Base-by-base conservation (phyloP, 1,139 yeast genomes). In the Zygoascus meyerae region DNA sequence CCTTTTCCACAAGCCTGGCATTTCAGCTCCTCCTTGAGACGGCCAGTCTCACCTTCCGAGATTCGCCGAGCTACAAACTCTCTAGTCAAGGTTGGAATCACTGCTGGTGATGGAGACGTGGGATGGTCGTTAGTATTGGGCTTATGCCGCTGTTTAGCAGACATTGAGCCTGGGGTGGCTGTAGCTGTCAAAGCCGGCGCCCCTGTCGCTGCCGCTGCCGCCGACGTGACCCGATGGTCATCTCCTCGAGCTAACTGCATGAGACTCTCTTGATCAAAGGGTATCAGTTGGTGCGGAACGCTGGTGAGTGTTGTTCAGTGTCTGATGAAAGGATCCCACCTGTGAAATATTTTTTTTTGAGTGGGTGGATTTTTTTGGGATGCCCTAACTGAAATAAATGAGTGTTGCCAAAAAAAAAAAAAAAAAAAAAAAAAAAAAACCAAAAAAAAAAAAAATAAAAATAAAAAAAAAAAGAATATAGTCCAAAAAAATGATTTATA, bases 1-100 rank as follows among this genome's bases (percentile, higher is more conserved):
- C 94, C 94, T 63, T 86, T 86, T 9, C 95, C 95, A 60, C 95
- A 86, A 2, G 94, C 87, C 64, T 86, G 94, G 68, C 95, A 86
- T 58, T 83, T 82, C 53, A 86, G 74, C 59, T 84, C 90, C 61
- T 86, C 94, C 63, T 85, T 86, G 45, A 85, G 71, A 46, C 95
- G 67, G 8, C 95, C 95, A 1, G 87, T 78, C 63, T 86, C 95
- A 38, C 95, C 95, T 63, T 86, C 95, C 47, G 87, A 79, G 46
- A 84, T 85, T 51, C 95, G 71, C 52, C 95, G 72, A 17, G 83
- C 92, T 8, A 85, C 94, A 68, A 83, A 83, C 55, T 82, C 86
- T 52, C 94, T 69, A 10, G 84, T 74, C 42, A 83, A 68, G 34
- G 44, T 42, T 16, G 57, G 57, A 29, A 54, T 47, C 34, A 44